A percentile compares a stretch with the other conserved stretches of the same genome.
phyloP scores from a whole-genome alignment of 495 filamentous ascomycete genomes.

The Parachaetomium inaequale region DNA sequence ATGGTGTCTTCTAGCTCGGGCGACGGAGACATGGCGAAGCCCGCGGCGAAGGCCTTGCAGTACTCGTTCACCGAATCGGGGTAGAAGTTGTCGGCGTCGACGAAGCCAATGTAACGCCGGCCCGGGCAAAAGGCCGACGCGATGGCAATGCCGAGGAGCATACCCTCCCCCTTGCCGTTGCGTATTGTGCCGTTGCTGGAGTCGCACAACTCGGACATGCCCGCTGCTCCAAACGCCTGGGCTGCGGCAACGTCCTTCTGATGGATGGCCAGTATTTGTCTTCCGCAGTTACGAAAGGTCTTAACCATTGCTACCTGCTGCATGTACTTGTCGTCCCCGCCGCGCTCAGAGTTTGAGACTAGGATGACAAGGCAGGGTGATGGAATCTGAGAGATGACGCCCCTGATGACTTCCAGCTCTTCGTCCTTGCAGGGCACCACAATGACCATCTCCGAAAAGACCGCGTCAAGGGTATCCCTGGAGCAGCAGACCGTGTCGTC shows the following conservation, averaged over 20 bases:
- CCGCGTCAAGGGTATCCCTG: not conserved
- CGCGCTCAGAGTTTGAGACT: slow-evolving; percentile 27
- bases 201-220: slow-evolving; percentile 20
- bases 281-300: slow-evolving; percentile 9
- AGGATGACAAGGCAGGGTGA: slow-evolving; percentile 24
- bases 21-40: slow-evolving; percentile 22
- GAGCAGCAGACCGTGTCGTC: not conserved
- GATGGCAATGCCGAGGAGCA: slow-evolving; percentile 32
- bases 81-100: slow-evolving; percentile 32
- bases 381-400: slow-evolving; percentile 28
- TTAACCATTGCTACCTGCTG: slow-evolving; percentile 18
- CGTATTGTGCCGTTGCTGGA: slow-evolving; percentile 13
- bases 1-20: slow-evolving; percentile 22
- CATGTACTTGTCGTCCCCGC: slow-evolving; percentile 13
- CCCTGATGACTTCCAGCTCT: slow-evolving; percentile 11
- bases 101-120: slow-evolving; percentile 29
- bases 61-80: slow-evolving; percentile 28
- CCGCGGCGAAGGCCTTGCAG: slow-evolving; percentile 30
- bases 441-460: slow-evolving; percentile 24
- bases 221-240: slow-evolving; percentile 17
- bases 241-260: slow-evolving; percentile 28
- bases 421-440: slow-evolving; percentile 35
- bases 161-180: slow-evolving; percentile 36
- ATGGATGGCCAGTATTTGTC: slow-evolving; percentile 26
- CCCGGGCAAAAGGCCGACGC: slow-evolving; percentile 21